Evolutionary conservation across 768 basidiomycete species (phyloP), one percentile per base, ranked within the genome.

Genomic region (Boletus eberwhitei): DNA sequence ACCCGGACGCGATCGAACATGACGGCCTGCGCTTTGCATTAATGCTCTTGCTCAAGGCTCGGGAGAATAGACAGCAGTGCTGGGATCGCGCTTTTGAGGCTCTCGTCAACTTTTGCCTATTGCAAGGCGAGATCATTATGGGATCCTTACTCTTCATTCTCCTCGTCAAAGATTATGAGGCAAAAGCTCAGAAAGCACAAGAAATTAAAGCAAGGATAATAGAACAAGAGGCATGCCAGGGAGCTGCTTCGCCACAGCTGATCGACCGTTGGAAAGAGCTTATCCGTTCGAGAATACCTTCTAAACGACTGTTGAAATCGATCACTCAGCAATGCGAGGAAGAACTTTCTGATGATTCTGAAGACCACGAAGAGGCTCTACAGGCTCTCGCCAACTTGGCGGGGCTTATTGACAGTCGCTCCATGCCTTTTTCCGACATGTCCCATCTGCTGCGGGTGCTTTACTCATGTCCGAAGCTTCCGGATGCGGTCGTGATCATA

Each of bases 91-190:
- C 88, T 76, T 88, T 84, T 63, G 77, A 78, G 48, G 74, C 75
- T 2, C 69, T 90, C 46, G 75, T 91, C 58, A 73, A 79, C 4
- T 77, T 85, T 9, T 87, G 85, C 52, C 73, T 93, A 19, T 66
- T 90, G 37, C 88, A 92, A 47, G 88, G 88, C 24, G 90, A 93
- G 64, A 83, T 93, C 46, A 77, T 92, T 38, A 75, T 88, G n/a
- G 89, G 82, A 0, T 85, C 86, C 1, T 70, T 91, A 26, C 71
- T 90, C 6, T 88, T 91, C 52, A 86, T 79, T 1, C 69, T 82
- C 39, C 64, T 88, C 19, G 70, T 88, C 40, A 81, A 85, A 58
- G 85, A 89, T 31, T 86, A 79, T 74, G 80, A 87, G 63, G 53
- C 69, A 12, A 72, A 72, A 24, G 69, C 65, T 50, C 66, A 65